Base-by-base conservation (phyloP, 164 flowering plant species). In the Berberis thunbergii region DNA sequence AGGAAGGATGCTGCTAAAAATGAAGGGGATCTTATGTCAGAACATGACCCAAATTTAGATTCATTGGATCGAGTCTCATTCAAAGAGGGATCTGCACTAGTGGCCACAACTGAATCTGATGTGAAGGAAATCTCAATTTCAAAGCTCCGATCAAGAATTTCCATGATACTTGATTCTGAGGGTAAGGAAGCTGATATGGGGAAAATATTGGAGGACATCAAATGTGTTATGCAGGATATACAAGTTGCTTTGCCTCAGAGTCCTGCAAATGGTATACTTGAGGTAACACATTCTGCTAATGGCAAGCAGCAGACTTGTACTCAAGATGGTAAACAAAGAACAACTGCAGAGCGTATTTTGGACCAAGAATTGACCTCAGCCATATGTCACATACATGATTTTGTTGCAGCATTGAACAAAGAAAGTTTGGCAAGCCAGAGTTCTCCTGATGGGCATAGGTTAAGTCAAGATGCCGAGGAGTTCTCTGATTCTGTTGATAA, bases 361-460 rank as follows among this genome's bases (percentile, higher is more conserved):
- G 74, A 52, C 49, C 59, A 70, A 57, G 89, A 81, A 43, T 56
- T 89, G 70, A 76, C 61, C 40, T 63, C 65, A 52, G 90, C 94
- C 59, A 65, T 95, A 60, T 80, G 88, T 74, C 75, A 81, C 63
- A 84, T 91, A 60, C 82, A 83, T 70, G 82, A 82, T 49, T 91
- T 88, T 77, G 82, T 89, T 2, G 42, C 77, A 56, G 75, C 74
- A 72, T 60, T 91, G 43, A 86, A 83, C n/a, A 89, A 86, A 73
- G 97, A 95, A 72, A 78, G 83, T 49, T 62, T 53, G 62, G 61
- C 74, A 68, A 74, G 78, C 7, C 79, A 73, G 67, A 65, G 70
- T 6, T 73, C 77, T 63, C 61, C 70, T 45, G 83, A 79, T 64
- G 80, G 72, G 8, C 67, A 67, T 72, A 79, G 61, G 26, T 66